phyloP scores from a whole-genome alignment of 73 alveolate genomes.

The Symbiodinium natans region DNA sequence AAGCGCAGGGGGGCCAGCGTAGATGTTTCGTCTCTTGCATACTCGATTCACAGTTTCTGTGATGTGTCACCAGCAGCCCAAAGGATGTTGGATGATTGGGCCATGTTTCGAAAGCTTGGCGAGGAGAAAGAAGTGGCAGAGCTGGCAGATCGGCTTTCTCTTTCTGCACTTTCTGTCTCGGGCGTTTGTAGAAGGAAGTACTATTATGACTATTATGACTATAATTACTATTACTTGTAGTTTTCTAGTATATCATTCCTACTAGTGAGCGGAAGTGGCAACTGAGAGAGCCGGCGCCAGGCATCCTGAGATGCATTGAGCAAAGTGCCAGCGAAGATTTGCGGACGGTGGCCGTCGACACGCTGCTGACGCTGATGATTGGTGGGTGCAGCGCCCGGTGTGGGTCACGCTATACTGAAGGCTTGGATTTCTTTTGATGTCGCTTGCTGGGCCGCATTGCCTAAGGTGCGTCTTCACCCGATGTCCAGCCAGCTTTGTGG shows the following conservation, averaged over 20 bases:
- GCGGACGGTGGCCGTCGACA: conserved; percentile 32
- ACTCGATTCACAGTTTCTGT: too few relatives aligned
- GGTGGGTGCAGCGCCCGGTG: conserved; percentile 51
- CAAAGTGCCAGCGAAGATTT: conserved; percentile 51
- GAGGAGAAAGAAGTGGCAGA: neutral
- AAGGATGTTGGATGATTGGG: neutral
- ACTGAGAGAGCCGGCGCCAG: neutral
- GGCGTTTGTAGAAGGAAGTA: neutral
- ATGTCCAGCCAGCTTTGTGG: conserved; percentile 58
- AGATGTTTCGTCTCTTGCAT: too few relatives aligned
- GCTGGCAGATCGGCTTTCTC: neutral
- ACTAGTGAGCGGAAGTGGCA: too few relatives aligned
- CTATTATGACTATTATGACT: too few relatives aligned
- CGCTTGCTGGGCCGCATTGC: neutral
- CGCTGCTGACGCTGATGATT: conserved; percentile 62
- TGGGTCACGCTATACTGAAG: too few relatives aligned
- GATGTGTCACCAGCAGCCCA: conserved; percentile 21
- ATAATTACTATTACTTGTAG: neutral
- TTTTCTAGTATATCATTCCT: too few relatives aligned
- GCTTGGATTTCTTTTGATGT: too few relatives aligned
- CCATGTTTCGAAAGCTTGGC: neutral
- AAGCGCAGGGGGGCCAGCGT: too few relatives aligned
- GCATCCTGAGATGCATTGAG: conserved; percentile 60
- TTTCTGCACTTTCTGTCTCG: neutral
- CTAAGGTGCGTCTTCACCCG: conserved; percentile 73